Base-by-base conservation (phyloP, 73 alveolate genomes). In the Stentor coeruleus region DNA sequence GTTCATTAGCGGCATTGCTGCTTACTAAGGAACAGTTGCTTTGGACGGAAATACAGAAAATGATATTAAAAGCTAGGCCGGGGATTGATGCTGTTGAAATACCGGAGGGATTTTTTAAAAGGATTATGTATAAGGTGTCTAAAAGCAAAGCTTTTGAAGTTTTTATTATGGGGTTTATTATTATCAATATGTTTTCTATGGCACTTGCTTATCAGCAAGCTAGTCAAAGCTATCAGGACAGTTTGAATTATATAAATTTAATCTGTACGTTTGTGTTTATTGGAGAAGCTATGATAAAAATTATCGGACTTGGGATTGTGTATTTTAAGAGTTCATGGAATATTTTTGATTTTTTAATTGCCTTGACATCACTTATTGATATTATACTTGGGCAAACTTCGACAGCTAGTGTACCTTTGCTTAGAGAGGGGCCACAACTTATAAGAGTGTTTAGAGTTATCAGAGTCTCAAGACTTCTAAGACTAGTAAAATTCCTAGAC, bases 341-440 rank as follows among this genome's bases (percentile, higher is more conserved):
- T 86, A 82, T 72, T 84, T 97, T 97, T 86, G 99, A 97, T 83
- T 95, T 95, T 76, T 91, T 95, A 85, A 99, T 97, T 33, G 99
- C 96, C 3, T 49, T 86, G 3, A 93, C 98, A 2, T 90, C 98
- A 55, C 58, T 93, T 35, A 80, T 92, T 15, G 99, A 97, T 89
- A 88, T 97, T 6, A 57, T 93, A 33, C 77, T 97, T 81, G 85
- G 84, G 38, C 85, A 86, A 72, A 82, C 92, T 84, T 95, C 95
- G 11, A 73, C 84, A 0, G 77, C 91, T 49, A 84, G 91, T 35
- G 89, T 91, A 37, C n/a, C n/a, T 59, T 81, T 91, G 59, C 49
- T 93, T 6, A 73, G 92, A 81, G 91, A 87, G 3, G 98, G 98
- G 3, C 98, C 98, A 3, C 92, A 97, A 87, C 85, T 97, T 3